Evolutionary conservation across 1,139 yeast genomes (phyloP).

Genomic region (Geotrichum klebahnii): DNA sequence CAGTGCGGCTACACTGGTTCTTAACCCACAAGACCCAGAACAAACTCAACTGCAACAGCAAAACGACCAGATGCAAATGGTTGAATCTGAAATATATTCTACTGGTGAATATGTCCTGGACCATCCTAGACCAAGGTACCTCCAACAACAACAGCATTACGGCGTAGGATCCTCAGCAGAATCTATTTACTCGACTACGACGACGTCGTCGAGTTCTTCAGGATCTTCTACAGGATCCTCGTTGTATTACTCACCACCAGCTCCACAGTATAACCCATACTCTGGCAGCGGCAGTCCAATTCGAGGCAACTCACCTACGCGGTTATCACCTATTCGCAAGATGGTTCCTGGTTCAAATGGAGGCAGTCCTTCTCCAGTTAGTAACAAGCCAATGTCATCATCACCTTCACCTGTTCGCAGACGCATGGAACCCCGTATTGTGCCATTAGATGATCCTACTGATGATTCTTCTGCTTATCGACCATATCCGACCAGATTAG

Average conservation of each 20-base stretch:
- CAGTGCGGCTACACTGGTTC: constrained; percentile 18
- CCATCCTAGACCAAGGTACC: constrained; percentile 4
- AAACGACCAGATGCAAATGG: constrained; percentile 2
- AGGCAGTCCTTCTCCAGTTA: constrained; percentile 8
- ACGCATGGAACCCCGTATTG: constrained; percentile 21
- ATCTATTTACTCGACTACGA: constrained; percentile 19
- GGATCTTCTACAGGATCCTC: constrained; percentile 9
- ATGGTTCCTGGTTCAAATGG: constrained; percentile 11
- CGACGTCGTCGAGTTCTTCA: constrained; percentile 13
- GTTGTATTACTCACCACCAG: constrained; percentile 18
- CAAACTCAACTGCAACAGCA: constrained; percentile 1
- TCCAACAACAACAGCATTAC: not conserved
- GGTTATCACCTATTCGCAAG: constrained; percentile 19
- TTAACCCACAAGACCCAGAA: constrained; percentile 7
- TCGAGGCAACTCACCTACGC: constrained; percentile 21
- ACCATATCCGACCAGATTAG: not conserved
- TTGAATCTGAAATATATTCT: not conserved
- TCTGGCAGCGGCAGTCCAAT: constrained; percentile 4
- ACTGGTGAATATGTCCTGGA: not conserved
- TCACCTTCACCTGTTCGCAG: constrained; percentile 11
- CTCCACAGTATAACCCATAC: constrained; percentile 20
- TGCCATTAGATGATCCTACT: constrained; percentile 20
- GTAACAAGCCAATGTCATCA: not conserved
- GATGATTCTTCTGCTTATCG: constrained; percentile 4
- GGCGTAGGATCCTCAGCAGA: constrained; percentile 18